Evolutionary conservation across 441 rosid species (phyloP).

Genomic region (Isatis lusitanica): DNA sequence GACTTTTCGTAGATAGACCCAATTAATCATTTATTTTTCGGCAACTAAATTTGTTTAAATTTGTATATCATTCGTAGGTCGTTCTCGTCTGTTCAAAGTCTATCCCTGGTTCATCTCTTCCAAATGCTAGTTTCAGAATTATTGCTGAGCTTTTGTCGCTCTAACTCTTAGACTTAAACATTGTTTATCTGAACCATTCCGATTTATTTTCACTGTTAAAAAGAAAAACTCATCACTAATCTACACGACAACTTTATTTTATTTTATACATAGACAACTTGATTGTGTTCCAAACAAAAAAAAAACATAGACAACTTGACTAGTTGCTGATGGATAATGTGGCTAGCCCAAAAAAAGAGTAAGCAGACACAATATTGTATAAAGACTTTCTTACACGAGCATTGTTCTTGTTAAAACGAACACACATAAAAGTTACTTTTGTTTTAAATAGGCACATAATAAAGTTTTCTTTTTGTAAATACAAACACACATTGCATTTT

Average conservation of each 20-base stretch:
- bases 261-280: not conserved
- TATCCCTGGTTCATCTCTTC: not conserved
- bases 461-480: not conserved
- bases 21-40: not conserved
- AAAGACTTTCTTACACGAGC: slow-evolving; percentile 9
- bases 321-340: slow-evolving; percentile 23
- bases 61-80: too few relatives aligned
- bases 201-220: not conserved
- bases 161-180: not conserved
- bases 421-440: slow-evolving; percentile 17
- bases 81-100: not conserved
- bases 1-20: slow-evolving; percentile 16
- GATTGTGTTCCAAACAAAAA: too few relatives aligned
- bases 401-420: slow-evolving; percentile 9
- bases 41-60: too few relatives aligned
- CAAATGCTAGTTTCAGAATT: not conserved
- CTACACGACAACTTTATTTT: not conserved
- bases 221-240: not conserved
- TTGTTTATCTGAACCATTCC: not conserved
- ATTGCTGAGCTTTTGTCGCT: not conserved
- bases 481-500: not conserved
- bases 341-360: not conserved
- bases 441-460: slow-evolving; percentile 1
- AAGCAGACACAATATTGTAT: not conserved
- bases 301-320: slow-evolving; percentile 25